These are phyloP conservation scores for Ceratocystis cubensis DNA, from an alignment of 2,329 filamentous ascomycete genomes.

Conservation along the genomic window DNA sequence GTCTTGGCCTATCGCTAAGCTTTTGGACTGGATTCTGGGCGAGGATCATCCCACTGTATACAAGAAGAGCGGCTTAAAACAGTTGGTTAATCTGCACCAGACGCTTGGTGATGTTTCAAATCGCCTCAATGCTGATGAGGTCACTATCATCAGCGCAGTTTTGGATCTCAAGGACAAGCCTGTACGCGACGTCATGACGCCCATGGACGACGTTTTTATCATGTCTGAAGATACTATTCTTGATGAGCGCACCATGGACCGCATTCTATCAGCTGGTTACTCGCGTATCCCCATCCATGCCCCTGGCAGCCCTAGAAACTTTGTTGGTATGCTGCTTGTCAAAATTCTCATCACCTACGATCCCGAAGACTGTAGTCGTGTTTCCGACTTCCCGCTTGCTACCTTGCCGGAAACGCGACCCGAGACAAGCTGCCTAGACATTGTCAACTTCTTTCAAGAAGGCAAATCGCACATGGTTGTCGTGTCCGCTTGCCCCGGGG, in stretches of 20 bases:
- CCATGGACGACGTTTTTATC: constrained; percentile 93
- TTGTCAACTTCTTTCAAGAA: constrained; percentile 99
- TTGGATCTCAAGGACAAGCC: constrained; percentile 93
- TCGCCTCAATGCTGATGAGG: constrained; percentile 89
- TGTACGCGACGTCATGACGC: constrained; percentile 93
- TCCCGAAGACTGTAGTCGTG: constrained; percentile 76
- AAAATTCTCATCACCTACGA: constrained; percentile 99
- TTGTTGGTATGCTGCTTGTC: constrained; percentile 93
- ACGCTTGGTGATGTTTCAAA: constrained; percentile 77
- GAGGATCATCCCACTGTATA: constrained; percentile 94
- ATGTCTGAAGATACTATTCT: constrained; percentile 91
- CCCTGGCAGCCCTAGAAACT: constrained; percentile 70
- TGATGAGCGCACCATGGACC: constrained; percentile 88
- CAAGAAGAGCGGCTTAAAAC: constrained; percentile 96
- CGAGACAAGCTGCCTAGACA: constrained; percentile 92
- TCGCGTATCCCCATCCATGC: constrained; percentile 91
- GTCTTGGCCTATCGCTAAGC: constrained; percentile 88
- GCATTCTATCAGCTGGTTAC: constrained; percentile 84
- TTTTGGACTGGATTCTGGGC: constrained; percentile 84
- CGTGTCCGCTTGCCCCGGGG: constrained; percentile 81
- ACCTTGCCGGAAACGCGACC: constrained; percentile 90
- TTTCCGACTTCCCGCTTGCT: constrained; percentile 82
- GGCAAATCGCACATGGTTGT: constrained; percentile 98
- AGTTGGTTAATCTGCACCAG: constrained; percentile 86
- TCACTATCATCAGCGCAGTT: constrained; percentile 96